These are phyloP conservation scores for Colletotrichum neosansevieriae DNA, from an alignment of 2,329 filamentous ascomycete genomes.

Conservation along the genomic window DNA sequence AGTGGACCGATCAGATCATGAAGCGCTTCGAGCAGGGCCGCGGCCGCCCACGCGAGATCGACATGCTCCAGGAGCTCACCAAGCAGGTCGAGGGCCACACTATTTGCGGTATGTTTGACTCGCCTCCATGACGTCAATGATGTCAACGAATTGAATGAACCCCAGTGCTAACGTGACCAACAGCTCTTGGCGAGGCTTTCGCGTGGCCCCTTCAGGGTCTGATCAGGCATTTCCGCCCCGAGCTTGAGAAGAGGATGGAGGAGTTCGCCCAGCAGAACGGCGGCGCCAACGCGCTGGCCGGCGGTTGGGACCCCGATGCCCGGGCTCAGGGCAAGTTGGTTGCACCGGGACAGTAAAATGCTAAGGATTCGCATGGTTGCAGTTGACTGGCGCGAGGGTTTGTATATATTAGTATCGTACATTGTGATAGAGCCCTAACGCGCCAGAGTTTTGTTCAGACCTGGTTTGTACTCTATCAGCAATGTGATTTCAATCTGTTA, in stretches of 20 bases:
- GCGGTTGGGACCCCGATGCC: conserved; percentile 86
- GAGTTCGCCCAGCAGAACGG: conserved; percentile 80
- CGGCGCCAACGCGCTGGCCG: conserved; percentile 77
- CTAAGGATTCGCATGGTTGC: conserved; percentile 29
- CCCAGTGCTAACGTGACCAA: conserved; percentile 47
- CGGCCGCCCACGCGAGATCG: conserved; percentile 91
- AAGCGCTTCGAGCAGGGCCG: conserved; percentile 92
- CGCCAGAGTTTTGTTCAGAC: conserved; percentile 36
- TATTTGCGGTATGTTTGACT: conserved; percentile 81
- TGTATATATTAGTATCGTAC: conserved; percentile 43
- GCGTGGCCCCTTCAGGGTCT: conserved; percentile 98
- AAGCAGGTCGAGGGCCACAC: conserved; percentile 99
- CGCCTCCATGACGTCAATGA: conserved; percentile 19
- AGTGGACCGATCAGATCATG: conserved; percentile 99
- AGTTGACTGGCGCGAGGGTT: conserved; percentile 39
- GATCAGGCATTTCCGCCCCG: conserved; percentile 97
- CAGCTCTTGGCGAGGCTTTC: conserved; percentile 94
- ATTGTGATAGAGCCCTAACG: conserved; percentile 40
- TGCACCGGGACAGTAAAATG: conserved; percentile 85
- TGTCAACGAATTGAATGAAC: not conserved
- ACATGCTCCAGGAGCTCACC: conserved; percentile 99
- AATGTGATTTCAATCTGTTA: conserved; percentile 9
- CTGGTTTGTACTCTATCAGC: not conserved
- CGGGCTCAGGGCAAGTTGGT: conserved; percentile 84
- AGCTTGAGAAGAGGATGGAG: conserved; percentile 91